Percentiles rank a stretch among this genome's conserved stretches.
Evolutionary conservation across 371 early-diverging fungal genomes (phyloP).

Genomic region (Mortierella sp.): DNA sequence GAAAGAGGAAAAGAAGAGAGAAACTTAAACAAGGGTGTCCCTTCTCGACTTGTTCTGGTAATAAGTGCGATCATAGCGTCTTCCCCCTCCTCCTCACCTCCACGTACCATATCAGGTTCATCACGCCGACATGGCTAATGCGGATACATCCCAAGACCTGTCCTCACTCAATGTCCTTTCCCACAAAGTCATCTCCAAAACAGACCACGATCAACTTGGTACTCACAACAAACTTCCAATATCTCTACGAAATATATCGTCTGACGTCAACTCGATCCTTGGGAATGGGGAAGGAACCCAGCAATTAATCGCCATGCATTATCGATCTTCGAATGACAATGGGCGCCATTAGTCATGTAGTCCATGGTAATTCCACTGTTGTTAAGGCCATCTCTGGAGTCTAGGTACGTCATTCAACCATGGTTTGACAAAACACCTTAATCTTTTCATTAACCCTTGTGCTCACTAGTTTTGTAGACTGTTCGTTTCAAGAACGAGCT

Average conservation of each 20-base stretch:
- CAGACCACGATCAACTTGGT: conserved; percentile 99
- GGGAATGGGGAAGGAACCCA: background rate
- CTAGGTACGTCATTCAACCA: conserved; percentile 66
- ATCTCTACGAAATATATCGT: background rate
- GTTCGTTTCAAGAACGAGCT: too few species aligned
- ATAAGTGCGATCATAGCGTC: background rate
- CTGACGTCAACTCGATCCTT: background rate
- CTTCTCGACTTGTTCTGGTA: background rate
- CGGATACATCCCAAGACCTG: conserved; percentile 39
- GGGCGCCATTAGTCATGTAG: conserved; percentile 99
- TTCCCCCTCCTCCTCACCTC: background rate
- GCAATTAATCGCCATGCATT: background rate
- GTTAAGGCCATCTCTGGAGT: conserved; percentile 99
- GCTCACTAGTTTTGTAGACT: background rate
- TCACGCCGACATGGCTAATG: conserved; percentile 10
- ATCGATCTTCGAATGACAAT: background rate
- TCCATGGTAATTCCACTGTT: conserved; percentile 99
- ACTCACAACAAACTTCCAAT: conserved; percentile 8
- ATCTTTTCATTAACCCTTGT: background rate
- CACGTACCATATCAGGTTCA: background rate
- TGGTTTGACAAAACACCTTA: background rate
- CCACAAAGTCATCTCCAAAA: conserved; percentile 85
- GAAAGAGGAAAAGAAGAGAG: background rate
- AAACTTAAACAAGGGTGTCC: background rate
- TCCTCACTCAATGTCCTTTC: conserved; percentile 38